Base-by-base conservation (phyloP, 306 rosid genomes). In the Gastrolobium bilobum region DNA sequence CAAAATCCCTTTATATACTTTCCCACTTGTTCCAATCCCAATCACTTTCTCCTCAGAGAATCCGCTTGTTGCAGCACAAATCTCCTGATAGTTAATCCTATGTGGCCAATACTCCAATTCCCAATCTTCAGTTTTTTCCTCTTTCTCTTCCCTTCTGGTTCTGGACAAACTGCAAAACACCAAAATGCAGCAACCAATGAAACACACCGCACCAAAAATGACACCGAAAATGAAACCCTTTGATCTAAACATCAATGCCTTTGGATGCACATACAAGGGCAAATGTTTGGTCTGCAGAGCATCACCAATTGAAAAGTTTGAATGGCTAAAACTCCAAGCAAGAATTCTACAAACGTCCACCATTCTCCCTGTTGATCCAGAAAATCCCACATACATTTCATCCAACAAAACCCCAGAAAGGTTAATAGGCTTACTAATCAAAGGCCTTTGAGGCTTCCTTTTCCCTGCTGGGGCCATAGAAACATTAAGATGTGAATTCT, bases 71-170 rank as follows among this genome's bases (percentile, higher is more conserved):
- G 92, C 93, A 1, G 58, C 79, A 29, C 9, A 51, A 72, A 89
- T 88, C 82, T 88, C 93, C 74, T 79, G 76, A 61, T 88, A 90
- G 78, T 50, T 54, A 73, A 93, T 81, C 82, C 86, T 81, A 57
- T 91, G 91, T 0, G 98, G 98, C 97, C 95, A 91, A 74, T 86
- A 91, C 81, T 91, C 92, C 78, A 76, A 57, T 79, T 93, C 89
- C 89, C 89, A 85, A 15, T 85, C 84, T 48, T 85, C 89, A 47
- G 68, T 11, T 6, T 13, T 52, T 59, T 83, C 84, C 51, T 75
- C 73, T 46, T 73, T 38, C 56, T 71, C 84, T 84, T 38, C 46
- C 40, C 66, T 84, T 73, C 68, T 86, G 46, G 73, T 75, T 75
- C 81, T 83, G 47, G 5, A 30, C 26, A 75, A 69, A 54, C 79